Conservation (phyloP, 208 protist genomes). For the Leishmania lainsoni region DNA sequence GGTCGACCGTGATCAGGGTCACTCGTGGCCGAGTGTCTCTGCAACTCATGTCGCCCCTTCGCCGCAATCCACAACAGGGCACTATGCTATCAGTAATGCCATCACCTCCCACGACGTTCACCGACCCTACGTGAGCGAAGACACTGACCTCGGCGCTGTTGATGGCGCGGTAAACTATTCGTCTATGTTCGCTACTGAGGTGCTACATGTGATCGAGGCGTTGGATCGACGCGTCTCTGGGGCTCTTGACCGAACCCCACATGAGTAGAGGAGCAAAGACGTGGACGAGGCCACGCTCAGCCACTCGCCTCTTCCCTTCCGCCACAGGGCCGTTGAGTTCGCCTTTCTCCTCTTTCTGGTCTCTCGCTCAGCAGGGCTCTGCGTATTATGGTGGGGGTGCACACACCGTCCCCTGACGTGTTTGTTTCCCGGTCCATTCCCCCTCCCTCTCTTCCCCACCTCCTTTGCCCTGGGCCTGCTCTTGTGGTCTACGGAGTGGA, state of each 20-base stretch:
- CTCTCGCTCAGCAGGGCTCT: background rate
- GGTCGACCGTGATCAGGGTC: slow-evolving; percentile 3
- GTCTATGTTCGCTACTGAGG: slow-evolving; percentile 63
- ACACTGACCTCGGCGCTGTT: background rate
- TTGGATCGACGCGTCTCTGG: slow-evolving; percentile 76
- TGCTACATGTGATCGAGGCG: slow-evolving; percentile 81
- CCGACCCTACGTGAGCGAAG: background rate
- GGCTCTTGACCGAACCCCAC: slow-evolving; percentile 50
- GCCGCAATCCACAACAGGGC: background rate
- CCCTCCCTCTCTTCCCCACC: background rate
- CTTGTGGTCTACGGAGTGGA: background rate
- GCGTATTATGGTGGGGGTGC: too few relatives aligned
- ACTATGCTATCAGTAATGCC: background rate
- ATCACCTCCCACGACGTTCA: slow-evolving; percentile 1
- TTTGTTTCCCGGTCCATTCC: background rate
- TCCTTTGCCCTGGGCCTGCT: background rate
- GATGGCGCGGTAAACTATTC: slow-evolving; percentile 8
- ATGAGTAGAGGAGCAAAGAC: background rate
- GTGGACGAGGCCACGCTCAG: background rate
- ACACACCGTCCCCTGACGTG: too few relatives aligned
- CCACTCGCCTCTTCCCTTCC: background rate
- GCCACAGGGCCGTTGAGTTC: background rate
- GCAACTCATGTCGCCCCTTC: background rate
- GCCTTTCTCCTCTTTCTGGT: background rate
- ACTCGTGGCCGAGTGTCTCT: background rate